Evolutionary conservation across 1,139 yeast species (phyloP).

Genomic region (Blastobotrys arbuscula): DNA sequence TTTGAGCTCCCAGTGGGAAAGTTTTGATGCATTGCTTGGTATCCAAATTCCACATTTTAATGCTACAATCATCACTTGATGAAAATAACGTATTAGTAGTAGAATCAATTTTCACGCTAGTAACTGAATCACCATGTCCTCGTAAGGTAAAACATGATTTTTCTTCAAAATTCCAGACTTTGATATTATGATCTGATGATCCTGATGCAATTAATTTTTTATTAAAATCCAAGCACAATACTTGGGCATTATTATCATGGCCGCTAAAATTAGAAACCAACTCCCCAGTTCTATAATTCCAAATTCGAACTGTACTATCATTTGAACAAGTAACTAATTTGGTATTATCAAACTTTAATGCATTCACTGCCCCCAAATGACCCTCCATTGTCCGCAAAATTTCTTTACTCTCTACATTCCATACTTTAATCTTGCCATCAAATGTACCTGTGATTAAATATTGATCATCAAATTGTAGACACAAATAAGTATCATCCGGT

Average conservation of each 20-base stretch:
- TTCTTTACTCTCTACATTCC: slow-evolving; percentile 81
- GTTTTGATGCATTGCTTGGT: slow-evolving; percentile 73
- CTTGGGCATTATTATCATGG: slow-evolving; percentile 65
- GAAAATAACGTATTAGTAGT: slow-evolving; percentile 74
- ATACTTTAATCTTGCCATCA: slow-evolving; percentile 80
- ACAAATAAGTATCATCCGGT: slow-evolving; percentile 65
- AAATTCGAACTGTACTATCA: slow-evolving; percentile 86
- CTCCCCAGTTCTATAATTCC: slow-evolving; percentile 94
- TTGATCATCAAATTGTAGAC: slow-evolving; percentile 76
- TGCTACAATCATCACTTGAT: slow-evolving; percentile 87
- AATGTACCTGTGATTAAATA: slow-evolving; percentile 85
- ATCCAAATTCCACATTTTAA: slow-evolving; percentile 89
- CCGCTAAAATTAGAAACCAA: slow-evolving; percentile 92
- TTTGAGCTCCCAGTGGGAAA: slow-evolving; percentile 54
- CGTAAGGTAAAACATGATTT: slow-evolving; percentile 87
- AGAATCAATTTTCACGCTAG: slow-evolving; percentile 79
- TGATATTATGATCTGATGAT: slow-evolving; percentile 84
- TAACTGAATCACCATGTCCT: slow-evolving; percentile 92
- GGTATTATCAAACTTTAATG: slow-evolving; percentile 78
- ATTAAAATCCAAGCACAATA: slow-evolving; percentile 71
- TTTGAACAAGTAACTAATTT: slow-evolving; percentile 88
- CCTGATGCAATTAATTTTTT: slow-evolving; percentile 87
- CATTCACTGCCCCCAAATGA: slow-evolving; percentile 78
- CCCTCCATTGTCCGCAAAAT: slow-evolving; percentile 73
- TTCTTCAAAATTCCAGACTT: slow-evolving; percentile 94